Base-by-base conservation (phyloP, 441 rosid genomes). In the Raphanus hybrid region DNA sequence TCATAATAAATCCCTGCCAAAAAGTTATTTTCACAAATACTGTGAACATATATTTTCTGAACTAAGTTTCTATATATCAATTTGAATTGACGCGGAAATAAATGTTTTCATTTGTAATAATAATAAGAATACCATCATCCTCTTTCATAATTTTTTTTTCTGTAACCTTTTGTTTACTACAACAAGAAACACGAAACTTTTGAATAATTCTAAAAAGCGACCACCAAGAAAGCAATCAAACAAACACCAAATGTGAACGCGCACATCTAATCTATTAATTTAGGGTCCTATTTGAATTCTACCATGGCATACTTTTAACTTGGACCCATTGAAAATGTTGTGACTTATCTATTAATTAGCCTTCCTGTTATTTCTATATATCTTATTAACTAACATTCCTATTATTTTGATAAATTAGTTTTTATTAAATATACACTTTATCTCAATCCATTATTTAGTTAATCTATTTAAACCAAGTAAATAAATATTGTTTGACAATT, bases 231-330 rank as follows among this genome's bases (percentile, higher is more conserved):
- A 26, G 58, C 45, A 64, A 45, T 9, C 5, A 66, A 71, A n/a
- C 50, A 10, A 43, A 75, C 41, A 26, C 60, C 12, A 54, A 64
- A 41, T 78, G 26, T 29, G 54, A 71, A 78, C 78, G 34, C 67
- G 74, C 78, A 73, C 54, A 69, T 34, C n/a, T n/a, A n/a, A n/a
- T n/a, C n/a, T n/a, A n/a, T n/a, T n/a, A n/a, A n/a, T n/a, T n/a
- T n/a, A n/a, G n/a, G n/a, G n/a, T n/a, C n/a, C n/a, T n/a, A n/a
- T n/a, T n/a, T n/a, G n/a, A n/a, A n/a, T n/a, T n/a, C n/a, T n/a
- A n/a, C n/a, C n/a, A n/a, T n/a, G n/a, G n/a, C n/a, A n/a, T n/a
- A n/a, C n/a, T n/a, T n/a, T n/a, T n/a, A n/a, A n/a, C n/a, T n/a
- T n/a, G n/a, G n/a, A n/a, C n/a, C n/a, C n/a, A n/a, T n/a, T n/a